Conservation (phyloP, 208 protist genomes). For the Leishmania amazonensis region DNA sequence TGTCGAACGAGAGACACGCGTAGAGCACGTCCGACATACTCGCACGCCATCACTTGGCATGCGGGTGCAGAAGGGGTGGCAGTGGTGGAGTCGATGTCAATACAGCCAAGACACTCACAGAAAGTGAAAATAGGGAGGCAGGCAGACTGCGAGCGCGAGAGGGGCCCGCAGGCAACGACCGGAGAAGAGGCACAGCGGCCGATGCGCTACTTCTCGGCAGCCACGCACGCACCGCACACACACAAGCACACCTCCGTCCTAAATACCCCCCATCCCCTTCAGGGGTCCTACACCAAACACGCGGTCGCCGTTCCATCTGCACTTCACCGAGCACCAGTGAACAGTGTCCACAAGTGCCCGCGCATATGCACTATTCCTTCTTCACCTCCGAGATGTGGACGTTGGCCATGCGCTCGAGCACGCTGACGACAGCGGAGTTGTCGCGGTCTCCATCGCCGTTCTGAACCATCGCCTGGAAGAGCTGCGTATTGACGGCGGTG, state of each 20-base stretch:
- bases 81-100: neutral
- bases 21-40: neutral
- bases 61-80: neutral
- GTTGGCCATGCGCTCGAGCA: constrained; percentile 91
- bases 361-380: constrained; percentile 19
- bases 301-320: neutral
- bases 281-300: neutral
- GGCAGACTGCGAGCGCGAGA: neutral
- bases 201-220: neutral
- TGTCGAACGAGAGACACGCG: neutral
- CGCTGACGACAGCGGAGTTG: constrained; percentile 93
- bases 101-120: neutral
- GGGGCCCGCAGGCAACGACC: neutral
- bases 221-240: neutral
- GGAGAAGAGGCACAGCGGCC: neutral
- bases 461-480: constrained; percentile 92
- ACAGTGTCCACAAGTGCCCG: neutral
- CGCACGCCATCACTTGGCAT: neutral
- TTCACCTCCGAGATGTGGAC: constrained; percentile 80
- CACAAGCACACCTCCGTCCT: no score
- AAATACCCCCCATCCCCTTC: neutral
- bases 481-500: constrained; percentile 89
- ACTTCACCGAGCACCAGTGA: neutral
- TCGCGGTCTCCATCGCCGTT: constrained; percentile 91
- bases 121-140: neutral